Evolutionary conservation across 495 filamentous ascomycete genomes (phyloP), one percentile per base, ranked within the genome.

Genomic region (Podospora pseudocomata): DNA sequence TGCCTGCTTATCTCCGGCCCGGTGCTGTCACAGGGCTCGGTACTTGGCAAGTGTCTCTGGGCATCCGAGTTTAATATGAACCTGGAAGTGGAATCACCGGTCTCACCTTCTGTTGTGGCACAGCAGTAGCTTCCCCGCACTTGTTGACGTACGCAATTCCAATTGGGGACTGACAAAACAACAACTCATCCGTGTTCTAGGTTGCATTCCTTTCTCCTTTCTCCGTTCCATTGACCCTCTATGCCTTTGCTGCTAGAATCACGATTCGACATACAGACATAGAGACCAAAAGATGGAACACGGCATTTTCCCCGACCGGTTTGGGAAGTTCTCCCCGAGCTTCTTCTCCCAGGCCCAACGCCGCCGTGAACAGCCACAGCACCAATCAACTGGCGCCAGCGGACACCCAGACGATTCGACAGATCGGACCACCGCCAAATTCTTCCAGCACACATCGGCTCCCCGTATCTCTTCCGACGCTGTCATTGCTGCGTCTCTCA

Each of bases 401-500:
- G 39, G 39, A 49, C 39, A 11, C 39, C 39, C 39, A 11, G 39
- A 49, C 39, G 39, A 49, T 49, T 49, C 39, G 13, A 49, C 39
- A 13, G 39, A 49, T 49, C 39, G 39, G 6, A 49, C 39, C 39
- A 49, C 39, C 39, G 39, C 39, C 39, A 49, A 49, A 11, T 82
- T 78, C 73, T 79, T 85, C 71, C 60, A 78, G 16, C 84, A 88
- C 73, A 77, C 80, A 34, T 73, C 79, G 11, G 86, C 71, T 60
- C 72, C 76, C 63, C 79, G 86, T 16, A 63, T 81, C 74, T 81
- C 79, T 70, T 87, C 86, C 15, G 85, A 89, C 76, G 71, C 77
- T 5, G 73, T 86, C 39, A 80, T 89, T 61, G 79, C 80, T 39
- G 69, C 78, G 44, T 72, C 85, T 1, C 77, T 89, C 26, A 80